A percentile compares a stretch with the other conserved stretches of the same genome.
phyloP scores from a whole-genome alignment of 2,329 filamentous ascomycete genomes.

The Neodidymelliopsis sp. region DNA sequence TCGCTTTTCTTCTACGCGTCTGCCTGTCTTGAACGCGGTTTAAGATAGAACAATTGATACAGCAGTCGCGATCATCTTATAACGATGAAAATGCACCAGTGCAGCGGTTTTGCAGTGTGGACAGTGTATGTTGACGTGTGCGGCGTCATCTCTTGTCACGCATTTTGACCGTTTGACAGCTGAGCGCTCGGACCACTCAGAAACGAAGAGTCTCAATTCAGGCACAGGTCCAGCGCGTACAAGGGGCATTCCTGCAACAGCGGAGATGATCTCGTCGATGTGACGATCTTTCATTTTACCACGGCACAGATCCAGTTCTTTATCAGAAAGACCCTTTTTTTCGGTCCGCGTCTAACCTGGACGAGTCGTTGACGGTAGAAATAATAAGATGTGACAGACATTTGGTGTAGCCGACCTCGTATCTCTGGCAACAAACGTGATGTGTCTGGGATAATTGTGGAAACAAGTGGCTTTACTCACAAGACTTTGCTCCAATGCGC shows the following conservation, averaged over 20 bases:
- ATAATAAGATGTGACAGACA: no score
- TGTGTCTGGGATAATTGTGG: no score
- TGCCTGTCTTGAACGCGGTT: no score
- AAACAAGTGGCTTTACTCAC: no score
- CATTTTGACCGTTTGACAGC: constrained; percentile 7
- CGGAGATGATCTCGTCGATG: constrained; percentile 13
- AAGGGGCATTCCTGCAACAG: constrained; percentile 14
- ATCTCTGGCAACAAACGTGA: no score
- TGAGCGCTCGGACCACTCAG: constrained; percentile 11
- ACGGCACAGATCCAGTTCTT: constrained; percentile 3
- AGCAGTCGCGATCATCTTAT: no score
- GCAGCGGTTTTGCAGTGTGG: neutral
- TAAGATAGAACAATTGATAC: no score
- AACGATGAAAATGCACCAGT: no score
- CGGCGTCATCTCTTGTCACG: constrained; percentile 14
- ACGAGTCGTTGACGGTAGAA: no score
- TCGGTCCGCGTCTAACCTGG: no score
- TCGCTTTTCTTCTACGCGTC: constrained; percentile 10
- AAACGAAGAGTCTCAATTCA: constrained; percentile 2
- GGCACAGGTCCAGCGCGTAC: constrained; percentile 3
- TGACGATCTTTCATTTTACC: constrained; percentile 11
- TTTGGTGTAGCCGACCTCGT: no score
- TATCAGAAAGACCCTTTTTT: neutral
- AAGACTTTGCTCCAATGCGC: no score
- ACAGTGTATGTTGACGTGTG: neutral